Base-by-base conservation (phyloP, 2,329 filamentous ascomycete genomes). In the Stemphylium lycopersici region DNA sequence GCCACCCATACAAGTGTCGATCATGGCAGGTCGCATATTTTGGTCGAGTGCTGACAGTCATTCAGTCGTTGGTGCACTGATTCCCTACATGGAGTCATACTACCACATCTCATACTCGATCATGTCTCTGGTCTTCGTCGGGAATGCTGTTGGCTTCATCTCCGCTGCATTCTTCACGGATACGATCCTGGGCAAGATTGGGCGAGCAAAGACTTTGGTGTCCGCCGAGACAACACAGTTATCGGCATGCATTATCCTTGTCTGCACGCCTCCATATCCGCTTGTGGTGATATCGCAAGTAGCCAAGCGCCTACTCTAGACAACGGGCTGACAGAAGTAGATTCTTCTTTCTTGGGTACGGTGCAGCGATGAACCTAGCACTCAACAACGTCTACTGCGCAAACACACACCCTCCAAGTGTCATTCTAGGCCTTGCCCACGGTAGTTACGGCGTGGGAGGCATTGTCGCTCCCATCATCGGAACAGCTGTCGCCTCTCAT, bases 101-200 rank as follows among this genome's bases (percentile, higher is more conserved):
- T 96, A 93, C 68, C 62, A 81, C 53, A 90, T 95, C 51, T 88
- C 87, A 37, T 93, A 95, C 71, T 88, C 87, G 2, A 76, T 91
- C 7, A 89, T 95, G 2, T 93, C 91, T 2, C 79, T 93, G 33
- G 90, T 96, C 67, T 96, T 95, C 77, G 83, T 95, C 26, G 84
- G 87, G 39, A 90, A 90, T 63, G 90, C 91, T 0, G 61, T 88
- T 4, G 91, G 91, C 13, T 96, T 91, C 76, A 87, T 96, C 67
- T 73, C 82, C 11, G 88, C 89, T 1, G 90, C 90, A 1, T 83
- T 87, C 33, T 80, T 88, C 57, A 83, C 88, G n/a, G 87, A 92
- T 65, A 73, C 77, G 1, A 77, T 92, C 3, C 81, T 87, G 48
- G 76, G 77, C 5, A 82, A 82, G 16, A 74, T 92, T 2, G 90